phyloP scores from a whole-genome alignment of 1,284 basidiomycete genomes.

The Papiliotrema nemorosa region DNA sequence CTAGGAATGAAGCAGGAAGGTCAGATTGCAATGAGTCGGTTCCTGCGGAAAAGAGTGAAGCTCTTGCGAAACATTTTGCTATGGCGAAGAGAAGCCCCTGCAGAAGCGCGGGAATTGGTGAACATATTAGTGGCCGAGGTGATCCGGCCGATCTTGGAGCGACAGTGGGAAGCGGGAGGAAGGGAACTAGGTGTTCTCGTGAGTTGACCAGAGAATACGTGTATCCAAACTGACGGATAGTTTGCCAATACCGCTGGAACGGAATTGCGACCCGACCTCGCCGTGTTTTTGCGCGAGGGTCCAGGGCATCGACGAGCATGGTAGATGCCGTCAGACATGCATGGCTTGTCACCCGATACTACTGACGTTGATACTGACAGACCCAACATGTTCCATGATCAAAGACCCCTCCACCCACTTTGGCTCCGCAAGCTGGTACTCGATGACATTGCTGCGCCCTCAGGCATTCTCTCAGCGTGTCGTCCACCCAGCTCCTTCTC shows the following conservation, averaged over 20 bases:
- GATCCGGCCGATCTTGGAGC: slow-evolving; percentile 65
- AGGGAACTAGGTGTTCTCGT: slow-evolving; percentile 66
- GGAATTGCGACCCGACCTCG: slow-evolving; percentile 5
- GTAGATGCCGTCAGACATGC: slow-evolving; percentile 2
- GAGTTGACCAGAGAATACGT: slow-evolving; percentile 13
- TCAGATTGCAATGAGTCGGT: slow-evolving; percentile 66
- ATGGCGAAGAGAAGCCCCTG: slow-evolving; percentile 71
- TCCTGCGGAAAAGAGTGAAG: slow-evolving; percentile 66
- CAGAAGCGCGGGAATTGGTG: slow-evolving; percentile 59
- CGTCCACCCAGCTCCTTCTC: slow-evolving; percentile 7
- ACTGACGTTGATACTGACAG: slow-evolving; percentile 1
- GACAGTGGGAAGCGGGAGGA: slow-evolving; percentile 85
- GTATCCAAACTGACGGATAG: background rate
- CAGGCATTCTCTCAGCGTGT: background rate
- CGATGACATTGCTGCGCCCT: slow-evolving; percentile 1
- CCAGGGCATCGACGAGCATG: background rate
- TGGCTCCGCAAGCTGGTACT: slow-evolving; percentile 4
- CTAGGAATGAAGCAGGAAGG: slow-evolving; percentile 71
- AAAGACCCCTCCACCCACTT: background rate
- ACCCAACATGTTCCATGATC: background rate
- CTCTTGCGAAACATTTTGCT: slow-evolving; percentile 66
- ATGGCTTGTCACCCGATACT: background rate
- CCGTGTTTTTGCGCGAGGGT: slow-evolving; percentile 4
- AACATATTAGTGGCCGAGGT: slow-evolving; percentile 60
- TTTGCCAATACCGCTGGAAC: slow-evolving; percentile 1